A percentile compares a stretch with the other conserved stretches of the same genome.
These are phyloP conservation scores for Tricholoma terreum DNA, from an alignment of 768 basidiomycete species.

Conservation along the genomic window DNA sequence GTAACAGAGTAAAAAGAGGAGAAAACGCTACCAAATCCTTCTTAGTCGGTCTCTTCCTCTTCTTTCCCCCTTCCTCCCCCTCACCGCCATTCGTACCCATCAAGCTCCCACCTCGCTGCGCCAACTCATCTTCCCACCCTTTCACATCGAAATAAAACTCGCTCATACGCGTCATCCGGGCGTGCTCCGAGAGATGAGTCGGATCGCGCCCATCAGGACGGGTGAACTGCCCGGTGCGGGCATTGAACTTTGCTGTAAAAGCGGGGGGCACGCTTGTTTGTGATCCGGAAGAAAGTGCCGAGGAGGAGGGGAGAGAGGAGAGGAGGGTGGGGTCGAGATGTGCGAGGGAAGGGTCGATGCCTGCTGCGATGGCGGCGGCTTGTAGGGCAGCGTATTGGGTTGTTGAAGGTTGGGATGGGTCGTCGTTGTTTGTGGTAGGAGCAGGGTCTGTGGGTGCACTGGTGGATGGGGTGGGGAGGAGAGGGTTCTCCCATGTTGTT, in stretches of 20 bases:
- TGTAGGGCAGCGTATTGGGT: slow-evolving; percentile 51
- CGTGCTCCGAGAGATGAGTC: slow-evolving; percentile 73
- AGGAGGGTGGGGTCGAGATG: slow-evolving; percentile 74
- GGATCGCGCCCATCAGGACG: slow-evolving; percentile 67
- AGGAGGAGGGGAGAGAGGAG: slow-evolving; percentile 23
- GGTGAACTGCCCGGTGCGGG: slow-evolving; percentile 76
- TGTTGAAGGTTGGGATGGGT: slow-evolving; percentile 28
- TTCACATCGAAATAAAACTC: slow-evolving; percentile 83
- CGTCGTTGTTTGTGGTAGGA: slow-evolving; percentile 19
- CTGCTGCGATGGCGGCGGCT: slow-evolving; percentile 70
- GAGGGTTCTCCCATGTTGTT: slow-evolving; percentile 83
- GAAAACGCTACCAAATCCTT: slow-evolving; percentile 69
- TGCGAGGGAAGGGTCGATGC: slow-evolving; percentile 81
- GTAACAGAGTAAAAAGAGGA: background rate
- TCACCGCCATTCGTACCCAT: slow-evolving; percentile 34
- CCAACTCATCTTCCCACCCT: slow-evolving; percentile 75
- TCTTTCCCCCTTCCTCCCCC: slow-evolving; percentile 54
- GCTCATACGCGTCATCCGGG: slow-evolving; percentile 83
- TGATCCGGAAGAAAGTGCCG: slow-evolving; percentile 24
- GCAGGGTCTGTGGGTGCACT: slow-evolving; percentile 22
- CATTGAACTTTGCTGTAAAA: slow-evolving; percentile 75
- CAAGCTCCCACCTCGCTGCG: slow-evolving; percentile 37
- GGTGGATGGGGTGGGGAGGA: slow-evolving; percentile 38
- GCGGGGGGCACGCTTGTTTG: slow-evolving; percentile 33
- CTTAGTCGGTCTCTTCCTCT: slow-evolving; percentile 76